Evolutionary conservation across 192 early-diverging fungal genomes (phyloP).

Genomic region (Borealophlyctis nickersoniae): DNA sequence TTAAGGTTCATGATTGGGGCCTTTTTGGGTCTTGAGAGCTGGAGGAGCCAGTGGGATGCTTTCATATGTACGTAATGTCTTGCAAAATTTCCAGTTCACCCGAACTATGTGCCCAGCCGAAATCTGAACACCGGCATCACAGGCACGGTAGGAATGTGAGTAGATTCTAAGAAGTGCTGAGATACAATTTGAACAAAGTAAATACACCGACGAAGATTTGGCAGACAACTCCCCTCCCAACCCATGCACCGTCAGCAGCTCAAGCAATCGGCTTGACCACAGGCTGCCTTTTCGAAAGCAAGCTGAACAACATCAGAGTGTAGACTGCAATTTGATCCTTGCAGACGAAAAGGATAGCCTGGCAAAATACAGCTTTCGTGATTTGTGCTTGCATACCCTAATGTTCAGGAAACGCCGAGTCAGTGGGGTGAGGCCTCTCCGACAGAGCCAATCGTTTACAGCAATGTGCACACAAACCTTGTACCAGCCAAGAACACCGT

Average conservation of each 20-base stretch:
- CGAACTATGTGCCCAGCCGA: too few relatives aligned
- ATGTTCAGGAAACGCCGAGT: too few relatives aligned
- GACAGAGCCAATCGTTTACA: too few relatives aligned
- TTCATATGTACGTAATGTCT: too few relatives aligned
- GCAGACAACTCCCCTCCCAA: background rate
- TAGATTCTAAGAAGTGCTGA: too few relatives aligned
- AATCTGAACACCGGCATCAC: too few relatives aligned
- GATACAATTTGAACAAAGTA: too few relatives aligned
- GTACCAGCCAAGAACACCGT: slow-evolving; percentile 91
- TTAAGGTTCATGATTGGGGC: slow-evolving; percentile 54
- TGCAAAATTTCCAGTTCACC: too few relatives aligned
- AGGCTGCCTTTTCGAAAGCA: slow-evolving; percentile 19
- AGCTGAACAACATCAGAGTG: slow-evolving; percentile 58
- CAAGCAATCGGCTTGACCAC: background rate
- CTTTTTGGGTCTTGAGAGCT: slow-evolving; percentile 59
- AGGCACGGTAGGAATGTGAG: too few relatives aligned
- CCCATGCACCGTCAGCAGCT: background rate
- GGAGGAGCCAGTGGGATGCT: too few relatives aligned
- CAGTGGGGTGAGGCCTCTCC: too few relatives aligned
- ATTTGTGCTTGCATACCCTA: slow-evolving; percentile 97
- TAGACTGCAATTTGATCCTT: slow-evolving; percentile 86
- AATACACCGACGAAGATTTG: background rate
- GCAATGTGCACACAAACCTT: slow-evolving; percentile 64
- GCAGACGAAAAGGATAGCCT: slow-evolving; percentile 95
- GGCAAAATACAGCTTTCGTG: slow-evolving; percentile 97